phyloP scores from a whole-genome alignment of 495 filamentous ascomycete genomes.

The Hypoxylon fuscum region DNA sequence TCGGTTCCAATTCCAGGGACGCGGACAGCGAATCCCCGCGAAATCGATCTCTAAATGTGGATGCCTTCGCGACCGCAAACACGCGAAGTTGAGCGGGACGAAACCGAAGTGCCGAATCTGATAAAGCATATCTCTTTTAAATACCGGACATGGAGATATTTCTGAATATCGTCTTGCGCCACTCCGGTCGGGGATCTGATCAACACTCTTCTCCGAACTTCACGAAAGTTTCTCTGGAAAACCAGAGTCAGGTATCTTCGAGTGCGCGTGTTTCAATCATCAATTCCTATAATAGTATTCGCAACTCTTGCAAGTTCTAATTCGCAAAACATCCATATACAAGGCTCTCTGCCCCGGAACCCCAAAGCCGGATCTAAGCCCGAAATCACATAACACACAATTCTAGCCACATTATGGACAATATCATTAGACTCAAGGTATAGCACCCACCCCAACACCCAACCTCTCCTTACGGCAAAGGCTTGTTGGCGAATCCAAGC shows the following conservation, averaged over 20 bases:
- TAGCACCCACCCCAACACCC: not conserved
- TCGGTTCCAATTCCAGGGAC: not conserved
- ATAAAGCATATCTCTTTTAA: not conserved
- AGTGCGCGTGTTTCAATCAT: not conserved
- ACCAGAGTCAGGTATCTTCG: not conserved
- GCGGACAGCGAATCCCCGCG: not conserved
- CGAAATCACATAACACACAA: not conserved
- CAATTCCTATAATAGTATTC: constrained; percentile 7
- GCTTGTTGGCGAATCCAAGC: constrained; percentile 71
- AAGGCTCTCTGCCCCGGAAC: not conserved
- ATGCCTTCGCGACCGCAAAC: not conserved
- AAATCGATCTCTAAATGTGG: not conserved
- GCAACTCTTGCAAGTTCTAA: not conserved
- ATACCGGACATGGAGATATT: no score
- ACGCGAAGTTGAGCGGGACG: not conserved
- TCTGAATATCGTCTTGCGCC: no score
- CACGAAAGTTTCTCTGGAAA: not conserved
- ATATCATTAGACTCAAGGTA: not conserved
- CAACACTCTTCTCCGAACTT: not conserved
- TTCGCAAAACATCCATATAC: constrained; percentile 3
- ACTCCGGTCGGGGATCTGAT: no score
- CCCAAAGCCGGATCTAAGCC: constrained; percentile 6
- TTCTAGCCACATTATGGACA: not conserved
- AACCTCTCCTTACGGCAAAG: constrained; percentile 9
- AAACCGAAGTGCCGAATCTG: constrained; percentile 13